Base-by-base conservation (phyloP, 192 early-diverging fungal genomes). In the Backusella liffmaniae region DNA sequence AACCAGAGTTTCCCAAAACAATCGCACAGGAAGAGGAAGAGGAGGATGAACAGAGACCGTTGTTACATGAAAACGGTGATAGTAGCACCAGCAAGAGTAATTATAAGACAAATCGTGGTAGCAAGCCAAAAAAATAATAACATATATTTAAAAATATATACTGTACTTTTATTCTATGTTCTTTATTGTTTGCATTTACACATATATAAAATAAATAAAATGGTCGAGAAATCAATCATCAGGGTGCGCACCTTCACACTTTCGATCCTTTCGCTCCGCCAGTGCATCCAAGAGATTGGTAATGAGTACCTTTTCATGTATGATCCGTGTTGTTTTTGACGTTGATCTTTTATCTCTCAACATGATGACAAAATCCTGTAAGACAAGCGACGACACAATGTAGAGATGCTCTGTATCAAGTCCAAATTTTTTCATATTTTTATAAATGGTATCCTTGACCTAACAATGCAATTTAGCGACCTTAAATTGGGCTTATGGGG, bases 361-460 rank as follows among this genome's bases (percentile, higher is more conserved):
- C 18, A 66, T 67, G 7, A 75, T 68, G 15, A 78, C 77, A 29
- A 78, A 35, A 23, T 78, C 70, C 41, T 78, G 77, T 13, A 78
- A 51, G 6, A 53, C 65, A 71, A 71, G 73, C 0, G 77, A 71
- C 6, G 77, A 78, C 4, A 78, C 56, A 16, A 78, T 32, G 46
- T 70, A 78, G 34, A 78, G 39, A 13, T 72, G 46, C n/a, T 66
- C 72, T 34, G 39, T 66, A 30, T 26, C 29, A 18, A 78, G 73
- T 23, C n/a, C 36, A 30, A 73, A 66, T 1, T 65, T 23, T 35
- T 78, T 67, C 71, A 78, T 39, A 10, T 73, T 39, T 67, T 72
- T 36, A 36, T 73, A 68, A n/a, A 78, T 66, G 12, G 42, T 56
- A n/a, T 74, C 29, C 29, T 56, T 37, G 23, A 74, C 73, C 73